These are phyloP conservation scores for Microsporum ferrugineum DNA, from an alignment of 2,329 filamentous ascomycete genomes.

Conservation along the genomic window DNA sequence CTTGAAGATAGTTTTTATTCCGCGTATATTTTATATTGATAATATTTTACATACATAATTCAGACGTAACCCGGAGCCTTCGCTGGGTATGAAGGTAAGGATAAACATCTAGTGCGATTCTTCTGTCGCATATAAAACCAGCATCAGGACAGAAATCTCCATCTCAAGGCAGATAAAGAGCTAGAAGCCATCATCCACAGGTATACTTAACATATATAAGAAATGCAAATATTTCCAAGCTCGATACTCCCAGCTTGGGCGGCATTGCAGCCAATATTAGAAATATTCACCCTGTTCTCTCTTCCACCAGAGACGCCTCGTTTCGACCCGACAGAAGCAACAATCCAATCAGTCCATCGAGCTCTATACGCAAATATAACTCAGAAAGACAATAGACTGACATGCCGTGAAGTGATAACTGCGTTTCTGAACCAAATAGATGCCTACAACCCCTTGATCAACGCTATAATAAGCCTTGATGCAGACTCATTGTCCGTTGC, in stretches of 20 bases:
- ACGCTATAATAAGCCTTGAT: conserved; percentile 47
- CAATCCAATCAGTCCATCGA: conserved; percentile 46
- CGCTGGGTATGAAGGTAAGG: too few species aligned
- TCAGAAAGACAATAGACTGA: conserved; percentile 15
- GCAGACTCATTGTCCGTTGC: conserved; percentile 39
- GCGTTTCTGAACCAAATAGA: conserved; percentile 49
- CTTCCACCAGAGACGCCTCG: not conserved
- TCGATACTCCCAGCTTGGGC: not conserved
- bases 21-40: not conserved
- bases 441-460: conserved; percentile 45
- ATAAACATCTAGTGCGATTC: too few species aligned
- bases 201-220: not conserved
- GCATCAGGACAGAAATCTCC: too few species aligned
- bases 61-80: too few species aligned
- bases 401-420: conserved; percentile 45
- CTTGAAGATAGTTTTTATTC: not conserved
- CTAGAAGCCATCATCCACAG: not conserved
- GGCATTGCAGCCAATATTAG: not conserved
- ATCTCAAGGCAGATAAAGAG: too few species aligned
- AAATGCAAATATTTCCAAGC: not conserved
- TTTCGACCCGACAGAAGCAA: conserved; percentile 48
- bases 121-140: too few species aligned
- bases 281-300: not conserved
- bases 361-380: conserved; percentile 43
- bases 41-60: not conserved